Evolutionary conservation across 1,284 basidiomycete species (phyloP).

Genomic region (Leucoagaricus sp.): DNA sequence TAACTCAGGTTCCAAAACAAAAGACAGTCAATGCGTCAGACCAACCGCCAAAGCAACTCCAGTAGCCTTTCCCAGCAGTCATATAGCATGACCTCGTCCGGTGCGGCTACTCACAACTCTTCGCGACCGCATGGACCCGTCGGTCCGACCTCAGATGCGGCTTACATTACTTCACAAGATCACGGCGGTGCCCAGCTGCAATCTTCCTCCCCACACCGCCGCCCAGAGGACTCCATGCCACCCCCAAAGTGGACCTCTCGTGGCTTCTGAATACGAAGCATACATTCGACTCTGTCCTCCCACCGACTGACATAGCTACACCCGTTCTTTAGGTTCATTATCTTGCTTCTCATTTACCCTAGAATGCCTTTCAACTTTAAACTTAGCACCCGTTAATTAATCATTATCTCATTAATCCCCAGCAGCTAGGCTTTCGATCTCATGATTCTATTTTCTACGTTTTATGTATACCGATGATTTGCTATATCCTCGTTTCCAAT

Average conservation of each 20-base stretch:
- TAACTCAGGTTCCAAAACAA: constrained; percentile 79
- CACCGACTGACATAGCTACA: constrained; percentile 34
- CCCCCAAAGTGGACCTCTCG: constrained; percentile 47
- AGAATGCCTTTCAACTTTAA: constrained; percentile 29
- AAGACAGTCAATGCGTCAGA: constrained; percentile 77
- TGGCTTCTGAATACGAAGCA: constrained; percentile 39
- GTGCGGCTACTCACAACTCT: constrained; percentile 29
- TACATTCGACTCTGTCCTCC: constrained; percentile 18
- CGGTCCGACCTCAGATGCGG: constrained; percentile 36
- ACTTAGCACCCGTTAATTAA: constrained; percentile 41
- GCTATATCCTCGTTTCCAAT: constrained; percentile 14
- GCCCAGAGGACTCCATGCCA: constrained; percentile 38
- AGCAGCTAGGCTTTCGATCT: constrained; percentile 32
- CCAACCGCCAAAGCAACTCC: constrained; percentile 58
- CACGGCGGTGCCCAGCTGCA: constrained; percentile 35
- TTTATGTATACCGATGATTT: constrained; percentile 19
- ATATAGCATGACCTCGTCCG: constrained; percentile 44
- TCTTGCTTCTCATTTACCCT: constrained; percentile 36
- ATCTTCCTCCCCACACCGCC: constrained; percentile 39
- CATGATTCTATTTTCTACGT: constrained; percentile 22
- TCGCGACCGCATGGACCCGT: constrained; percentile 37
- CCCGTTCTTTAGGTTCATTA: constrained; percentile 36
- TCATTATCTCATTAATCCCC: constrained; percentile 33
- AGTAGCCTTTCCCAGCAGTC: constrained; percentile 49
- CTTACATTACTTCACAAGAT: constrained; percentile 44